These are phyloP conservation scores for Isabelozyma pseudorhagii DNA, from an alignment of 805 yeast species.

Conservation along the genomic window DNA sequence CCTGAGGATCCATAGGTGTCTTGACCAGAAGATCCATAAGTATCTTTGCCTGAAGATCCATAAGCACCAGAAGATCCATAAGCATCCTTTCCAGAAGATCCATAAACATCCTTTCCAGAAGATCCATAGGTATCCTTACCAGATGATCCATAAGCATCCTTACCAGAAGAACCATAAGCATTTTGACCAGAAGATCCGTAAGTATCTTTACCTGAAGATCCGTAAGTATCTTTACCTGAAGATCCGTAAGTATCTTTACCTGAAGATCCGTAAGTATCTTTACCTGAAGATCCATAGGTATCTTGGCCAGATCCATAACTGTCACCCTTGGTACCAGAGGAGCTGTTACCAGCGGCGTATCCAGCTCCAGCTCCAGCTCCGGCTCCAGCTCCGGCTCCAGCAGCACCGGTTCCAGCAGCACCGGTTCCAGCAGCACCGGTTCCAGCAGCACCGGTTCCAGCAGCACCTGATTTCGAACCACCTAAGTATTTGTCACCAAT, in stretches of 20 bases:
- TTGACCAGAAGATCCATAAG: conserved; percentile 4
- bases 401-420: conserved; percentile 2
- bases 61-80: conserved; percentile 1
- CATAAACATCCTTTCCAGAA: conserved; percentile 11
- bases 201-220: conserved; percentile 5
- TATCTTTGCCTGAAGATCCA: conserved; percentile 2
- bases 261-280: conserved; percentile 4
- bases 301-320: conserved; percentile 1
- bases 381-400: background rate
- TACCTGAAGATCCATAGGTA: conserved; percentile 5
- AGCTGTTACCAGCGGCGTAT: conserved; percentile 7
- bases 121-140: conserved; percentile 5
- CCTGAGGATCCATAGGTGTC: conserved; percentile 1
- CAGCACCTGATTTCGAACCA: conserved; percentile 9
- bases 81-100: conserved; percentile 7
- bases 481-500: conserved; percentile 23
- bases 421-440: conserved; percentile 4
- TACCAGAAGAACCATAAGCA: conserved; percentile 10
- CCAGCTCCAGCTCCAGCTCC: conserved; percentile 5
- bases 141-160: conserved; percentile 13
- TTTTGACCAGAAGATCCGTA: conserved; percentile 9
- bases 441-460: conserved; percentile 4
- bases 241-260: conserved; percentile 3
- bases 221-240: conserved; percentile 4
- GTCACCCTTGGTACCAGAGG: background rate